Evolutionary conservation across 176 grass and related monocot genomes (phyloP).

Genomic region (Alopecurus myosuroides): DNA sequence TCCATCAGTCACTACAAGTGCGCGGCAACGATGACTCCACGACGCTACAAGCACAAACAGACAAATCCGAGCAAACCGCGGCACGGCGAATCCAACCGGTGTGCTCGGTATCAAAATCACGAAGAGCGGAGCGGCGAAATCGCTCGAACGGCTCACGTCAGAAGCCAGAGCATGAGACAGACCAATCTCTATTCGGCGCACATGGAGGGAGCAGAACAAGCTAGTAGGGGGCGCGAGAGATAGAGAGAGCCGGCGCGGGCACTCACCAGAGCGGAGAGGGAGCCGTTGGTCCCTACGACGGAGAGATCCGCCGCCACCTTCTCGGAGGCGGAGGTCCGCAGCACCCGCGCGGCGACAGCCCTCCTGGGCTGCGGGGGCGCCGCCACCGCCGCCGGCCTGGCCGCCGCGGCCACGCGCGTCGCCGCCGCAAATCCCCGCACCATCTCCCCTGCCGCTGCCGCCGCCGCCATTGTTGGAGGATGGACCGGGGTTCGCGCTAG

Average conservation of each 20-base stretch:
- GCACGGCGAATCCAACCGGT: not conserved
- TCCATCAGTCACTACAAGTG: not conserved
- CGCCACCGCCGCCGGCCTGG: not conserved
- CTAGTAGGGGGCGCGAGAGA: not conserved
- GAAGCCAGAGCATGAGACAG: slow-evolving; percentile 3
- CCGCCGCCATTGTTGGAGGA: slow-evolving; percentile 44
- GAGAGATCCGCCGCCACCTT: slow-evolving; percentile 47
- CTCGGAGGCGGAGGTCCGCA: slow-evolving; percentile 35
- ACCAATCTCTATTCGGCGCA: not conserved
- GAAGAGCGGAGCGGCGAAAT: not conserved
- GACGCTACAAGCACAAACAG: not conserved
- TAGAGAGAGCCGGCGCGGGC: not conserved
- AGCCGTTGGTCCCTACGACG: slow-evolving; percentile 46
- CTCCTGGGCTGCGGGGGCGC: slow-evolving; percentile 31
- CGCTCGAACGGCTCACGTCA: not conserved
- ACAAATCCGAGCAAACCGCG: slow-evolving; percentile 6
- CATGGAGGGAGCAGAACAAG: not conserved
- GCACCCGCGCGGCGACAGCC: slow-evolving; percentile 38
- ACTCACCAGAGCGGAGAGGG: slow-evolving; percentile 40
- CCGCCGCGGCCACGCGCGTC: not conserved
- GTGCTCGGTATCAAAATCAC: slow-evolving; percentile 3
- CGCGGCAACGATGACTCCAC: not conserved
- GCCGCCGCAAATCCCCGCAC: slow-evolving; percentile 39
- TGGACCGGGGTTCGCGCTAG: not conserved
- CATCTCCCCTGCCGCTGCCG: slow-evolving; percentile 50